Conservation (phyloP, 1,284 basidiomycete genomes). For the Lentinula novae-zelandiae region DNA sequence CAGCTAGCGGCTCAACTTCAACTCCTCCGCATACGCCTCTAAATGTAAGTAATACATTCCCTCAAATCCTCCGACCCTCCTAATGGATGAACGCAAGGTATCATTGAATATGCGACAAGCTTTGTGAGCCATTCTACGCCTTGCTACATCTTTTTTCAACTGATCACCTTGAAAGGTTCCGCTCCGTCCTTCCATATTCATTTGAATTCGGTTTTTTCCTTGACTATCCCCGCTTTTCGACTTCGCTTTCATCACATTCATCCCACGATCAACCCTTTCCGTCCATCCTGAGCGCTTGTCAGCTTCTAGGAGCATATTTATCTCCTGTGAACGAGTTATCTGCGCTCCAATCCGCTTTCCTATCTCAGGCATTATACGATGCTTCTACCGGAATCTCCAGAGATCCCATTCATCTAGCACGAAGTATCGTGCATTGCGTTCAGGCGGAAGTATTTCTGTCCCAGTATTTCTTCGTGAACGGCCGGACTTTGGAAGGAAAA, state of each 20-base stretch:
- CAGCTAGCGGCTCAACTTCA: background rate
- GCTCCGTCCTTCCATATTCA: conserved; percentile 12
- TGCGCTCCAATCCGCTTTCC: conserved; percentile 24
- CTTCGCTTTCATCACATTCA: conserved; percentile 10
- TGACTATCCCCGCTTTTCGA: conserved; percentile 17
- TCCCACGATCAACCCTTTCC: conserved; percentile 28
- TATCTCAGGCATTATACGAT: conserved; percentile 33
- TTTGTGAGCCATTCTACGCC: background rate
- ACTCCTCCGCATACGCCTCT: background rate
- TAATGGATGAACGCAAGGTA: background rate
- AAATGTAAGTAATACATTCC: background rate
- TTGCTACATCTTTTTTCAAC: background rate
- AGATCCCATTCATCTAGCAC: conserved; percentile 28
- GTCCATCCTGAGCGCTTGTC: conserved; percentile 36
- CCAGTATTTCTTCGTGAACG: conserved; percentile 41
- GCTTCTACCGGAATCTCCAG: conserved; percentile 26
- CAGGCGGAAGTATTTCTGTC: conserved; percentile 54
- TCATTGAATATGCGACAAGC: conserved; percentile 8
- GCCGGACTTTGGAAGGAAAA: conserved; percentile 33
- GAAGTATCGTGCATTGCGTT: conserved; percentile 33
- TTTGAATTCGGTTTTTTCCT: conserved; percentile 19
- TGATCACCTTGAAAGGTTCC: conserved; percentile 4
- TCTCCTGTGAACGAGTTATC: conserved; percentile 19
- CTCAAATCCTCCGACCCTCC: background rate
- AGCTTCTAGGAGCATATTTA: conserved; percentile 37